Base-by-base conservation (phyloP, 768 basidiomycete species). In the Phaeolepiota aurea region DNA sequence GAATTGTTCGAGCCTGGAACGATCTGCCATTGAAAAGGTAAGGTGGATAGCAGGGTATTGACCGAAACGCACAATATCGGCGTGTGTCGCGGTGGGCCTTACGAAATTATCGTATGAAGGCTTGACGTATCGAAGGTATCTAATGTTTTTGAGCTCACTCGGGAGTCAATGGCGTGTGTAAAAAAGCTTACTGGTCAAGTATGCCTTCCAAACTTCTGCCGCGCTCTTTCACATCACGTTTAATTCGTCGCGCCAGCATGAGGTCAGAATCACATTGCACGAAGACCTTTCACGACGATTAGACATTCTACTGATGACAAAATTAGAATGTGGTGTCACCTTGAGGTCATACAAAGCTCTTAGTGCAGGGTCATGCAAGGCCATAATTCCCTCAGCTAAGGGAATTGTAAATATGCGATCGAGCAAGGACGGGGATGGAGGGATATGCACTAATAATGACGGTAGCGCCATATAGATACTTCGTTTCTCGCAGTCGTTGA, bases 91-190 rank as follows among this genome's bases (percentile, higher is more conserved):
- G 2, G 87, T 87, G 1, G 94, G 94, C 21, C 76, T 77, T 15
- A 99, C 91, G 48, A 93, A 96, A 57, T 87, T 86, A 57, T 98
- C 96, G 51, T 83, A 94, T 3, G 90, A 79, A 3, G 88, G 90
- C 55, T 99, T 99, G 50, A 99, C 94, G 55, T 82, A 93, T 20
- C 91, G 85, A 16, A 97, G 74, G 54, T 96, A 96, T 60, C 86
- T 89, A 54, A 35, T n/a, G 18, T 35, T n/a, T 16, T 7, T 15
- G 15, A 9, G 9, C 7, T 9, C 33, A 35, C 33, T 35, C 15
- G 7, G 9, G 18, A n/a, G 18, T n/a, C n/a, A 19, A 14, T 7
- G 9, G 18, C 1, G 15, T 5, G 14, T 23, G 18, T 23, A 15
- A 18, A 19, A 32, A 36, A 49, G 56, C 74, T 45, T 49, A 88